Percentiles rank a stretch among this genome's conserved stretches.
Conservation (phyloP, 2,329 filamentous ascomycete genomes). For the Ascocoryne sarcoides region DNA sequence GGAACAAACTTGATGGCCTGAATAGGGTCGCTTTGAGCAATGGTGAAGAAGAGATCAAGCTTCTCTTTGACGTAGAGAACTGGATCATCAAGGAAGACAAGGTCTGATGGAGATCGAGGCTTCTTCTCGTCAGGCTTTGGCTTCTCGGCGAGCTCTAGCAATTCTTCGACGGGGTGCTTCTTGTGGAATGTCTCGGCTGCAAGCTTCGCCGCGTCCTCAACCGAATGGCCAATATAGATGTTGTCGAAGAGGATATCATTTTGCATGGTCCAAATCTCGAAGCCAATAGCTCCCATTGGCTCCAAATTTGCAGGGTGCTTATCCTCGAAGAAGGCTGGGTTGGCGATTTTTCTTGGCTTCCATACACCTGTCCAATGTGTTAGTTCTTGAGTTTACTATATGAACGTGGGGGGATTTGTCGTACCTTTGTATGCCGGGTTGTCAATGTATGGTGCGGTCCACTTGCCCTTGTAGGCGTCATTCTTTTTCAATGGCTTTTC, state of each 20-base stretch:
- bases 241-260: conserved; percentile 98
- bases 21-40: conserved; percentile 71
- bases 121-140: conserved; percentile 57
- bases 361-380: too few species aligned
- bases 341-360: conserved; percentile 91
- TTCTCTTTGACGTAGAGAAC: conserved; percentile 85
- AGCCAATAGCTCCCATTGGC: conserved; percentile 93
- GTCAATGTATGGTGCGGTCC: conserved; percentile 84
- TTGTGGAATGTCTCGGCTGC: conserved; percentile 81
- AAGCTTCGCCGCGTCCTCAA: conserved; percentile 84
- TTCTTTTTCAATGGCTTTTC: conserved; percentile 86
- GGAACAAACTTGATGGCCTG: conserved; percentile 82
- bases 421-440: conserved; percentile 99
- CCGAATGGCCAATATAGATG: conserved; percentile 98
- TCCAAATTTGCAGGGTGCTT: conserved; percentile 95
- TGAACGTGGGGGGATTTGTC: too few species aligned
- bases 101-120: conserved; percentile 63
- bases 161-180: conserved; percentile 78
- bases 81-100: conserved; percentile 87
- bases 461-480: conserved; percentile 94
- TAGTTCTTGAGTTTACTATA: too few species aligned
- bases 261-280: conserved; percentile 99
- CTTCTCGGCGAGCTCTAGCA: conserved; percentile 67
- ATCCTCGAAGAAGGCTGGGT: conserved; percentile 95
- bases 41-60: conserved; percentile 79